Evolutionary conservation across 371 early-diverging fungal species (phyloP).

Genomic region (Nosema granulosis): DNA sequence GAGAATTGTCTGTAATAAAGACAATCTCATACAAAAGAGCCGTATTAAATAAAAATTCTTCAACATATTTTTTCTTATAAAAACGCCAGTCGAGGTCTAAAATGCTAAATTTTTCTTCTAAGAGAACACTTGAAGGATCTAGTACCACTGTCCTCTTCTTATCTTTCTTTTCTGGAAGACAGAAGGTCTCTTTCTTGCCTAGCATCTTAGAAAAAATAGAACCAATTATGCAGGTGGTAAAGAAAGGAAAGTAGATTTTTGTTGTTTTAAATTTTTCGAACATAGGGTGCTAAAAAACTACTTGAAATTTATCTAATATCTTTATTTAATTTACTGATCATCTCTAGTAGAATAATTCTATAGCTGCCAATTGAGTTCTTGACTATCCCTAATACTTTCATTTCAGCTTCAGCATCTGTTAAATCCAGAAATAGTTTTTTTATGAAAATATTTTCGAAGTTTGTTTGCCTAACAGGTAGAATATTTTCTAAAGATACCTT

Average conservation of each 20-base stretch:
- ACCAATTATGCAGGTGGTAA: too few relatives aligned
- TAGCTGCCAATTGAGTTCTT: background rate
- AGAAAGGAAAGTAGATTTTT: too few relatives aligned
- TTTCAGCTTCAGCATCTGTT: background rate
- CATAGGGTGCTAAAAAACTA: too few relatives aligned
- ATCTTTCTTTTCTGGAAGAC: too few relatives aligned
- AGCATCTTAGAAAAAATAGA: too few relatives aligned
- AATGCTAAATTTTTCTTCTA: conserved; percentile 28
- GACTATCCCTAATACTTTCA: too few relatives aligned
- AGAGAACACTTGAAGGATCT: conserved; percentile 15
- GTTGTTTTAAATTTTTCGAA: too few relatives aligned
- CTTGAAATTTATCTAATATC: too few relatives aligned
- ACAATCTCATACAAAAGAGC: conserved; percentile 37
- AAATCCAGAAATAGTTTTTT: background rate
- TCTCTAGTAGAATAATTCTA: background rate
- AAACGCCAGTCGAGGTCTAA: conserved; percentile 16
- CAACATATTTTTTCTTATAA: conserved; percentile 17
- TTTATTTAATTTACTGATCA: background rate
- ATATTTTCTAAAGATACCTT: background rate
- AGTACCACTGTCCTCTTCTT: conserved; percentile 7
- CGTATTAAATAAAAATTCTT: conserved; percentile 40
- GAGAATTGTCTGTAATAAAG: conserved; percentile 12
- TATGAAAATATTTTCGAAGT: background rate
- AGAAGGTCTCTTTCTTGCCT: too few relatives aligned
- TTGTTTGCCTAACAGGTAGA: background rate